A percentile compares a stretch with the other conserved stretches of the same genome.
These are phyloP conservation scores for Strobilomyces confusus DNA, from an alignment of 768 basidiomycete genomes.

Conservation along the genomic window DNA sequence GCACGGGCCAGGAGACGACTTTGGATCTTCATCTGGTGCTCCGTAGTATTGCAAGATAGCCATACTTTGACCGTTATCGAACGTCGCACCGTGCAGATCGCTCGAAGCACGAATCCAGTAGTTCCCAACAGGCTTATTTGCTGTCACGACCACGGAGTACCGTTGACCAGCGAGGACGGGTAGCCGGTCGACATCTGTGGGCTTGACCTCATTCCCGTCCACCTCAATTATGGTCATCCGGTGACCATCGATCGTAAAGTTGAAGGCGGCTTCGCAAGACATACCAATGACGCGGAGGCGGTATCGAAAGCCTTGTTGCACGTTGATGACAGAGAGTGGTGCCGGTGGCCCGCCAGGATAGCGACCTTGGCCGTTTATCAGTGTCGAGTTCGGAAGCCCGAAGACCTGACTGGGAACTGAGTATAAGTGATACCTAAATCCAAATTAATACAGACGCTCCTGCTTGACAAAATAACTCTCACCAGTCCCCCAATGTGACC, in stretches of 20 bases:
- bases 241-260: constrained; percentile 3
- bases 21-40: not conserved
- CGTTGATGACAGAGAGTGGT: constrained; percentile 42
- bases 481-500: constrained; percentile 9
- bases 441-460: not conserved
- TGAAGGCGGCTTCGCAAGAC: constrained; percentile 37
- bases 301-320: constrained; percentile 40
- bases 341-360: constrained; percentile 38
- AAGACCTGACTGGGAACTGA: not conserved
- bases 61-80: not conserved
- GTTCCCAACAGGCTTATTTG: constrained; percentile 39
- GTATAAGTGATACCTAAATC: not conserved
- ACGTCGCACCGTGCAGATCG: constrained; percentile 20
- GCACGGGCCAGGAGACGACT: not conserved
- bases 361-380: constrained; percentile 54
- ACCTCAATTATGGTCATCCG: constrained; percentile 2
- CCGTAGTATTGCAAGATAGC: not conserved
- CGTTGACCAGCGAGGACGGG: constrained; percentile 26
- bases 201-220: not conserved
- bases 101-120: constrained; percentile 51
- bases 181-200: not conserved
- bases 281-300: constrained; percentile 50
- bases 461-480: not conserved
- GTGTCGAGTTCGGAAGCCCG: constrained; percentile 32
- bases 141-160: not conserved